Base-by-base conservation (phyloP, 352 stramenopile species). In the Blastocystis sp. region DNA sequence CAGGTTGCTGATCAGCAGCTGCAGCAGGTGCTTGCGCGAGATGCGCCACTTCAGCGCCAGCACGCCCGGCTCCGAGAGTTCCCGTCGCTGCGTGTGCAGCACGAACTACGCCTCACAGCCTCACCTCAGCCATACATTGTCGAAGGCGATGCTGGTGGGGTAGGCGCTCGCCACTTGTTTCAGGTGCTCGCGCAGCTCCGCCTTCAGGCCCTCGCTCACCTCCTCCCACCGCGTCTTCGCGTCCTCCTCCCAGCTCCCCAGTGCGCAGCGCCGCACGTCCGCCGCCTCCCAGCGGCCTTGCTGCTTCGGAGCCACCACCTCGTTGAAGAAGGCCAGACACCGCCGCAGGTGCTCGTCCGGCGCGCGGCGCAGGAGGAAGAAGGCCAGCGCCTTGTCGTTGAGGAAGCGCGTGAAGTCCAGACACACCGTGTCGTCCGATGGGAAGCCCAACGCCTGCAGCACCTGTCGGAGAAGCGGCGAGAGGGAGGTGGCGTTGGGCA, bases 401-500 rank as follows among this genome's bases (percentile, higher is more conserved):
- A 76, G 43, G 38, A 76, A 76, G 43, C 65, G 65, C 7, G 65
- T 76, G 23, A 76, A 14, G n/a, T 76, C 65, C 38, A 76, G 38
- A 76, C 65, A 76, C 11, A 76, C 43, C 9, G 65, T 17, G n/a
- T 76, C 65, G 43, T 19, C 65, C 10, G 11, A 7, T 5, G 65
- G 65, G n/a, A 28, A 76, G 14, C 65, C 65, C 0, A 76, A 2
- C 17, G 11, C 34, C 17, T 21, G n/a, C 9, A 76, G 38, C 65
- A 76, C 11, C 5, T 38, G n/a, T 19, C 4, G 4, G 7, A 76
- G n/a, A 0, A 43, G 65, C 11, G 65, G 65, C 10, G 65, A 76
- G n/a, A 38, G 65, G 34, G 62, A 23, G 21, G 65, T 76, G 43
- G 7, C 9, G 10, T 14, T 28, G 7, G 71, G 71, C 9, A 81